These are phyloP conservation scores for Geosmithia morbida DNA, from an alignment of 2,329 filamentous ascomycete genomes.

Conservation along the genomic window DNA sequence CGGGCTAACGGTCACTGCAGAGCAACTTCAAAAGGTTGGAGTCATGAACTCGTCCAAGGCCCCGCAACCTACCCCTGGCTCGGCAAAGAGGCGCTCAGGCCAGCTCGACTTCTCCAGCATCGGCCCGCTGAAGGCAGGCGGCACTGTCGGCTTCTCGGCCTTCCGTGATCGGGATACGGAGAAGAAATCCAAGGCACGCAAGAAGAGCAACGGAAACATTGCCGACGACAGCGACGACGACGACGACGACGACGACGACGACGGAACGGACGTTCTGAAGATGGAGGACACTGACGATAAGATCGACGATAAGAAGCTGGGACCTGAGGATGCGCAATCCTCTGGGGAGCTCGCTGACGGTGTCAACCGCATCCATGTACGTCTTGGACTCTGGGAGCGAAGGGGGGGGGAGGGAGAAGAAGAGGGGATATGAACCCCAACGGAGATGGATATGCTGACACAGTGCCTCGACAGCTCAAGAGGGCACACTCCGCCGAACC, in stretches of 20 bases:
- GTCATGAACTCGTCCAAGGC: slow-evolving; percentile 57
- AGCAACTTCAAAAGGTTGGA: slow-evolving; percentile 94
- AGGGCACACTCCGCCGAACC: slow-evolving; percentile 64
- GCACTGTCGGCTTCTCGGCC: slow-evolving; percentile 77
- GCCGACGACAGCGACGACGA: slow-evolving; percentile 63
- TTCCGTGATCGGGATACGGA: slow-evolving; percentile 61
- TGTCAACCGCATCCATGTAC: slow-evolving; percentile 68
- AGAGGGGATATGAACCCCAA: neutral
- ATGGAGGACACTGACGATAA: slow-evolving; percentile 23
- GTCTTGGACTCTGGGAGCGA: slow-evolving; percentile 10
- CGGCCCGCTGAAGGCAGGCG: slow-evolving; percentile 70
- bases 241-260: slow-evolving; percentile 50
- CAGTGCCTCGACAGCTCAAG: slow-evolving; percentile 46
- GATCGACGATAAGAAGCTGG: slow-evolving; percentile 29
- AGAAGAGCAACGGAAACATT: slow-evolving; percentile 54
- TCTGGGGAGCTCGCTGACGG: slow-evolving; percentile 67
- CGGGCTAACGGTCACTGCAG: slow-evolving; percentile 27
- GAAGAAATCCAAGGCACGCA: slow-evolving; percentile 38
- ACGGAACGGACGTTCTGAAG: too few relatives aligned
- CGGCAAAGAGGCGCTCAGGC: slow-evolving; percentile 64
- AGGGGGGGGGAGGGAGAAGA: neutral
- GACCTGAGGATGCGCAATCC: slow-evolving; percentile 56
- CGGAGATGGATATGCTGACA: slow-evolving; percentile 3
- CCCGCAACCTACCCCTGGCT: slow-evolving; percentile 43
- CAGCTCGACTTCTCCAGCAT: slow-evolving; percentile 77